Base-by-base conservation (phyloP, 768 basidiomycete genomes). In the Russula virescens region DNA sequence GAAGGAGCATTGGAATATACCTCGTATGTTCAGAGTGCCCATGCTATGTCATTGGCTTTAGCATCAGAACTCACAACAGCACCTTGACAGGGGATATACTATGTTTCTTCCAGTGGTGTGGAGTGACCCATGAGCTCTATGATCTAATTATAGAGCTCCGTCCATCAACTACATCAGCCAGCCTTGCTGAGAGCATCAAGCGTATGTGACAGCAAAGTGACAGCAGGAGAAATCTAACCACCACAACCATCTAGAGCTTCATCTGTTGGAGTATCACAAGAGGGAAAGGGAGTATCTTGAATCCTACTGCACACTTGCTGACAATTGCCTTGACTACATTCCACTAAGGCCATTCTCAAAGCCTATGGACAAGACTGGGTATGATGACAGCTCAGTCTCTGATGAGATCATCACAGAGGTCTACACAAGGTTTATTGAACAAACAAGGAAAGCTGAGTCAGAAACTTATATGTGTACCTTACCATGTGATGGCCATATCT, bases 91-190 rank as follows among this genome's bases (percentile, higher is more conserved):
- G 23, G 2, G 66, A 55, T 6, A 50, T 71, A 10, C 70, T 69
- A 25, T 40, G 60, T 38, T 71, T 71, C 60, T 62, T 67, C 50
- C 54, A 69, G 50, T 55, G 60, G 7, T 70, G 68, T 42, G 68
- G 63, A 1, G 40, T 70, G 3, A 70, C 69, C 0, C 56, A 64
- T 4, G 68, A 72, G 6, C 66, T 73, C 2, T 71, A 65, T 47
- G 62, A 71, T 49, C 26, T 71, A 0, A 67, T 73, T n/a, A 49
- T 70, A n/a, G 70, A 72, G 63, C 8, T 73, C 6, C 56, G 68
- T 0, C 68, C 52, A 1, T 64, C 66, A 1, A 57, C 47, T 14
- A 71, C 69, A 4, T 65, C 72, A 8, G 64, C 50, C 1, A 66
- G 61, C 19, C 58, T 72, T 3, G 65, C 65, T 5, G 69, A 73